Conservation (phyloP, 306 rosid species). For the Prunus mongolica region DNA sequence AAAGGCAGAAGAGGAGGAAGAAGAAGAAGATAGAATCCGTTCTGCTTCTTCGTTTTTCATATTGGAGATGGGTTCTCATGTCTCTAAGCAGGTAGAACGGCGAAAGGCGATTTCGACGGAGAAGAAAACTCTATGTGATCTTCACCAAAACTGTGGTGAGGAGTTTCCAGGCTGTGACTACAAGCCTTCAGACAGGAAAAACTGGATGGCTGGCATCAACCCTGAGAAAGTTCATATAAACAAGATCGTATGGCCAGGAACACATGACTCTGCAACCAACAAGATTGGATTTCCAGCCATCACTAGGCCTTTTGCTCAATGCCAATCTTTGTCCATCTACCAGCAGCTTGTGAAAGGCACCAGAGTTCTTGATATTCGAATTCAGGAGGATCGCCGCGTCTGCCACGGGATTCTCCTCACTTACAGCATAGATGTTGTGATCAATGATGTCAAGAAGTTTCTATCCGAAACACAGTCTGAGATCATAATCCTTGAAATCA, state of each 20-base stretch:
- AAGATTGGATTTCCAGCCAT: conserved; percentile 65
- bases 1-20: not conserved
- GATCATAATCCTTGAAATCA: conserved; percentile 66
- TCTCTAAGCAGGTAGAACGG: conserved; percentile 50
- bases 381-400: conserved; percentile 53
- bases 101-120: conserved; percentile 46
- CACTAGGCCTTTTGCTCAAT: conserved; percentile 89
- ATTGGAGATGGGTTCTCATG: conserved; percentile 55
- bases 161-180: conserved; percentile 59
- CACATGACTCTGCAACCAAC: conserved; percentile 86
- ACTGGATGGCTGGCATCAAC: conserved; percentile 62
- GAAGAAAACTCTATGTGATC: conserved; percentile 48
- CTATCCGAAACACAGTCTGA: conserved; percentile 59
- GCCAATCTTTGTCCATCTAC: conserved; percentile 73
- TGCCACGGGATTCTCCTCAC: conserved; percentile 82
- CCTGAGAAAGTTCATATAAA: conserved; percentile 44
- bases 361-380: conserved; percentile 62
- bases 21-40: not conserved
- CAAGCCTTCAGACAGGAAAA: conserved; percentile 62
- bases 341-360: conserved; percentile 56
- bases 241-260: conserved; percentile 86
- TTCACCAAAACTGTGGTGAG: conserved; percentile 31
- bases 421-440: conserved; percentile 59
- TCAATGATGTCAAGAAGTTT: conserved; percentile 53
- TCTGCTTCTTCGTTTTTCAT: not conserved